phyloP scores from a whole-genome alignment of 1,284 basidiomycete genomes.

The Tetrapyrgos nigripes region DNA sequence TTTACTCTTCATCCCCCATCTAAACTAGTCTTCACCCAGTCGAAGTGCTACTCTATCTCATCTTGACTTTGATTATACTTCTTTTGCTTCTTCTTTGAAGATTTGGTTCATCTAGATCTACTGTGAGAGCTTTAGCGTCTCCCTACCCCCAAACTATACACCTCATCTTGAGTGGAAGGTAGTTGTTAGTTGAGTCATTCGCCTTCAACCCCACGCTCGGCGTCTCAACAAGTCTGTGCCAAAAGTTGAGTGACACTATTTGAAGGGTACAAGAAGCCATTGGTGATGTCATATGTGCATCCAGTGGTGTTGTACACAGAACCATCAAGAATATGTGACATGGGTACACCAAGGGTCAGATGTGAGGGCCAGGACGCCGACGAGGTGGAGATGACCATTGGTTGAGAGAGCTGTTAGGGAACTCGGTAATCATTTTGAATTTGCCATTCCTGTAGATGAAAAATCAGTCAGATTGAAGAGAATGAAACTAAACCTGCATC shows the following conservation, averaged over 20 bases:
- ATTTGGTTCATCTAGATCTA: too few relatives aligned
- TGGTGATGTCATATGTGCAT: constrained; percentile 71
- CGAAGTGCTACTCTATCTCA: too few relatives aligned
- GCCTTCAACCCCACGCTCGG: too few relatives aligned
- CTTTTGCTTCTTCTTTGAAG: too few relatives aligned
- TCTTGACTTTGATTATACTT: too few relatives aligned
- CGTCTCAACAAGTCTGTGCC: constrained; percentile 44
- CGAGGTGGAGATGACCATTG: constrained; percentile 80
- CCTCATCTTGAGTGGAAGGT: too few relatives aligned
- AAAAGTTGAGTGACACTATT: constrained; percentile 33
- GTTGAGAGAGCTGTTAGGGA: constrained; percentile 80
- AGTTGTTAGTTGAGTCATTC: too few relatives aligned
- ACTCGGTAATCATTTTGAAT: constrained; percentile 87
- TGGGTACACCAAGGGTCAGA: constrained; percentile 66
- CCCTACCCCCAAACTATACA: too few relatives aligned
- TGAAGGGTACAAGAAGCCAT: constrained; percentile 50
- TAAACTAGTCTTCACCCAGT: too few relatives aligned
- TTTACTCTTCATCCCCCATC: too few relatives aligned
- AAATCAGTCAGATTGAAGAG: constrained; percentile 11
- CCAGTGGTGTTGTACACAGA: constrained; percentile 83
- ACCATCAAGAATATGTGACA: constrained; percentile 57
- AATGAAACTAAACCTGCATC: constrained; percentile 68
- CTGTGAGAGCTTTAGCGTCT: too few relatives aligned
- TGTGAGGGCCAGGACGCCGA: constrained; percentile 87
- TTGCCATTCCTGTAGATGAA: constrained; percentile 68